Conservation (phyloP, 345 rosid genomes). For the Eucalyptus cloeziana region DNA sequence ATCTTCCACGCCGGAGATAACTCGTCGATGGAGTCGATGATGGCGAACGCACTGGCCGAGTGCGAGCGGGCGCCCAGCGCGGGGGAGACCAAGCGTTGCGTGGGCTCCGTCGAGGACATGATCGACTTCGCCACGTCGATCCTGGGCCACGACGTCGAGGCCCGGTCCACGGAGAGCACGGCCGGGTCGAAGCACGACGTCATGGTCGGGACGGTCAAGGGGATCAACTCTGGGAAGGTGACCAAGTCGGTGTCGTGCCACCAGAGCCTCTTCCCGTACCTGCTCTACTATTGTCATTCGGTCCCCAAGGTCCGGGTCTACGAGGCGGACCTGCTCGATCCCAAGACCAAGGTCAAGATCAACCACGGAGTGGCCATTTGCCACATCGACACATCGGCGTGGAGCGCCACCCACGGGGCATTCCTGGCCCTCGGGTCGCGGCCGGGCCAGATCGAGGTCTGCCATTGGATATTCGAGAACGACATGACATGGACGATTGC, state of each 20-base stretch:
- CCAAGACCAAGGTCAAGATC: slow-evolving; percentile 11
- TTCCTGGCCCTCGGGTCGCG: slow-evolving; percentile 22
- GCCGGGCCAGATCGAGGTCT: slow-evolving; percentile 38
- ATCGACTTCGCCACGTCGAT: slow-evolving; percentile 35
- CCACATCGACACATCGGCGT: slow-evolving; percentile 33
- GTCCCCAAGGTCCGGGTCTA: slow-evolving; percentile 42
- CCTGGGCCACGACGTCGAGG: slow-evolving; percentile 16
- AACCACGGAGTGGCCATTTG: slow-evolving; percentile 41
- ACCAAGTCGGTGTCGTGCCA: slow-evolving; percentile 37
- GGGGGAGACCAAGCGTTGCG: slow-evolving; percentile 40
- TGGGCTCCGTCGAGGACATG: slow-evolving; percentile 35
- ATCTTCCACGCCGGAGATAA: slow-evolving; percentile 21
- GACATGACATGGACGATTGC: slow-evolving; percentile 33
- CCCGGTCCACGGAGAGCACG: slow-evolving; percentile 18
- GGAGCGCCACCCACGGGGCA: slow-evolving; percentile 39
- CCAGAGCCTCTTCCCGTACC: slow-evolving; percentile 32
- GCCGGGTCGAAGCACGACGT: slow-evolving; percentile 13
- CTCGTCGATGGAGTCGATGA: slow-evolving; percentile 19
- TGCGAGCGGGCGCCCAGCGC: slow-evolving; percentile 35
- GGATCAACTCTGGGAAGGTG: slow-evolving; percentile 24
- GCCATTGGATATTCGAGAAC: slow-evolving; percentile 46
- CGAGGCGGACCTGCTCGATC: slow-evolving; percentile 30
- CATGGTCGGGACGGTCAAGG: slow-evolving; percentile 19
- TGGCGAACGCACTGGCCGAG: slow-evolving; percentile 5
- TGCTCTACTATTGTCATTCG: slow-evolving; percentile 38